Percentiles rank a stretch among this genome's conserved stretches.
Conservation (phyloP, 495 filamentous ascomycete genomes). For the Aspergillus diversus region DNA sequence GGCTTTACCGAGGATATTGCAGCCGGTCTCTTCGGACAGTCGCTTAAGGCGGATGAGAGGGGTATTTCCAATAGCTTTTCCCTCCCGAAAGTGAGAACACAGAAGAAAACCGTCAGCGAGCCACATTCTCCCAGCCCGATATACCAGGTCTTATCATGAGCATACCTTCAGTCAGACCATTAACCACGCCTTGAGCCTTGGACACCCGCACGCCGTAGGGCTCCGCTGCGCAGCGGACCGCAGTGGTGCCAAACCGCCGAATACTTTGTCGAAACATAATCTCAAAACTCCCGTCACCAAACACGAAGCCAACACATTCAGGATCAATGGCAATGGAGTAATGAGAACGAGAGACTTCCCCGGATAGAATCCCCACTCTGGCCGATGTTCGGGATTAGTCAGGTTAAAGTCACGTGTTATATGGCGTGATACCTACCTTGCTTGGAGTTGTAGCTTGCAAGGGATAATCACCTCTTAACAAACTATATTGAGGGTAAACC, state of each 20-base stretch:
- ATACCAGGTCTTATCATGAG: not conserved
- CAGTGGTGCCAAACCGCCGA: conserved; percentile 60
- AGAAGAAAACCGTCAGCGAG: conserved; percentile 10
- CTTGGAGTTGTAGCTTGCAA: no score
- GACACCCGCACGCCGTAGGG: conserved; percentile 68
- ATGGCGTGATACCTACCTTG: conserved; percentile 27
- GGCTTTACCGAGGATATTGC: conserved; percentile 93
- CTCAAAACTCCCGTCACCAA: conserved; percentile 12
- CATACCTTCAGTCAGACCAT: conserved; percentile 86
- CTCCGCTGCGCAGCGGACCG: conserved; percentile 50
- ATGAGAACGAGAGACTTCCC: conserved; percentile 9
- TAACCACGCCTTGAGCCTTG: conserved; percentile 78
- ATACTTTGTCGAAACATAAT: conserved; percentile 62
- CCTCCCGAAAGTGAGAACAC: not conserved
- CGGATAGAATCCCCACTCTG: conserved; percentile 7
- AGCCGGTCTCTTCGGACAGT: conserved; percentile 89
- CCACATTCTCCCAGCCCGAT: not conserved
- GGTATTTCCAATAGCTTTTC: conserved; percentile 90
- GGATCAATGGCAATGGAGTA: not conserved
- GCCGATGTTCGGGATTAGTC: conserved; percentile 33
- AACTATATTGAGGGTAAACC: no score
- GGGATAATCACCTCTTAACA: no score
- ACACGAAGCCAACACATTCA: conserved; percentile 11
- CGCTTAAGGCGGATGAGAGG: conserved; percentile 88
- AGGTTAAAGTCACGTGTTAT: conserved; percentile 25